Evolutionary conservation across 2,329 filamentous ascomycete species (phyloP), one percentile per base, ranked within the genome.

Genomic region (Diaporthe aspalathi): DNA sequence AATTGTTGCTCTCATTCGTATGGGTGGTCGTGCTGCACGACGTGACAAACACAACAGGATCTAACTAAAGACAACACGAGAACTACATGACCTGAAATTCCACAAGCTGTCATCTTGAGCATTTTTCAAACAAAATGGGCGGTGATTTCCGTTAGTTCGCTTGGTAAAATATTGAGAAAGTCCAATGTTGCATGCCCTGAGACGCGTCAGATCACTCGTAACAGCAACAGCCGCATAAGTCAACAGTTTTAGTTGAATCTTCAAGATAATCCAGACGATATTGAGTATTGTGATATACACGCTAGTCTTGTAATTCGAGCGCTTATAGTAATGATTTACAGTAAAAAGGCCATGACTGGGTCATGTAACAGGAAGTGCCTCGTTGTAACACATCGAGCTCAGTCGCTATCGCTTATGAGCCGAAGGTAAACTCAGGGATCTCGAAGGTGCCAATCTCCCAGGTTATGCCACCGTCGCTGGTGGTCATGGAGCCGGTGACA

Each of bases 371-470:
- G 7, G 5, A 3, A 9, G 12, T 24, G 45, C 11, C 57, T n/a
- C 12, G 6, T 11, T 4, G 17, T 38, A 12, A 24, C 8, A 38
- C n/a, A 49, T 7, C 60, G 11, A 20, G 2, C 43, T 16, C n/a
- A 20, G 38, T 20, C n/a, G 43, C 43, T 20, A n/a, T 32, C 57
- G 20, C 29, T 50, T 65, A 65, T 2, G 53, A 43, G 65, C 54
- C 49, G 60, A 72, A 73, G 53, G 29, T 47, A 27, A 40, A 73
- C 11, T 50, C 60, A n/a, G 72, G 72, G 53, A 73, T 73, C 50
- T 60, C n/a, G 62, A 73, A 72, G 16, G 72, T 73, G 47, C 70
- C 69, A 35, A 72, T 70, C 27, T 68, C 67, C 72, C 72, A 73
- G 53, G 72, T 73, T 6, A 38, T 67, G 16, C 72, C 72, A 43